Base-by-base conservation (phyloP, 495 filamentous ascomycete species). In the Penicillium turbatum region DNA sequence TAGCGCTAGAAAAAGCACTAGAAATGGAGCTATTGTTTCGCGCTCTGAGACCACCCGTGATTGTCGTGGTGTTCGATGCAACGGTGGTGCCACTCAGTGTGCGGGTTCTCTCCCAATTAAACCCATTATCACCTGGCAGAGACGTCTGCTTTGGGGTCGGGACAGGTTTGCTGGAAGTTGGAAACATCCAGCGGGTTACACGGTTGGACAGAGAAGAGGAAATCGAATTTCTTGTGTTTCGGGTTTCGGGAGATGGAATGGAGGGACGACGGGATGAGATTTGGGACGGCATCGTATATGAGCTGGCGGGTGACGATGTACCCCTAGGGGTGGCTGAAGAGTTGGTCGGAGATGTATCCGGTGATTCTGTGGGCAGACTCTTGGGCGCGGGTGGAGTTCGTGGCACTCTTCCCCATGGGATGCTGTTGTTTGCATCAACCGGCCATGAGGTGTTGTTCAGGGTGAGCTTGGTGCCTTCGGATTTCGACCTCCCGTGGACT, bases 61-160 rank as follows among this genome's bases (percentile, higher is more conserved):
- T 49, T 47, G 54, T 63, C n/a, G 65, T 70, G 5, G 62, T 53
- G 10, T 59, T 59, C 3, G 74, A 71, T 11, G 56, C 61, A 37
- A 72, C 49, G 5, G 74, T 75, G 10, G 70, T 72, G 13, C 72
- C 72, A 44, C 74, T 77, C 30, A 72, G 44, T 1, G 72, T 74
- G 35, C 71, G 74, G 34, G 67, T 62, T 54, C 69, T 68, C 32
- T 67, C 66, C 56, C 68, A 71, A 5, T 45, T 47, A 19, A 69
- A 65, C 16, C 46, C 58, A 21, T 58, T 54, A 17, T 65, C 65
- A 16, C 59, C 55, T 3, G 55, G 51, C 4, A 61, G 50, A 11
- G 52, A 55, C 46, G 40, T 46, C 63, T 64, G 45, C 26, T 56
- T 29, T 29, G 60, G 40, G 15, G 48, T 5, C 30, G 50, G 26